Base-by-base conservation (phyloP, 352 stramenopile genomes). In the Phytophthora palmivora region DNA sequence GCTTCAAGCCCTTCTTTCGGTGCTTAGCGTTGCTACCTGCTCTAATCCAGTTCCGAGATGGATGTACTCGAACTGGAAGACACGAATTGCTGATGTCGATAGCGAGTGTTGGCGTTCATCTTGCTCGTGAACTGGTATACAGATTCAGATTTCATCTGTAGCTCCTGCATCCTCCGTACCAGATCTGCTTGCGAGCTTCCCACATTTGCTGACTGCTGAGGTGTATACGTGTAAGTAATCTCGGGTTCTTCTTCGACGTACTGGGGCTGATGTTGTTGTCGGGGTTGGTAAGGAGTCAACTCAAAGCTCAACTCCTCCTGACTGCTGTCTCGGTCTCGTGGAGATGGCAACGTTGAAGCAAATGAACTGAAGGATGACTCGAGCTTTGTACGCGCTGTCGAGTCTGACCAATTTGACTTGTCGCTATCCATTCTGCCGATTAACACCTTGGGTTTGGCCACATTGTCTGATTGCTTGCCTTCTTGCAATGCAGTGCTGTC, bases 41-140 rank as follows among this genome's bases (percentile, higher is more conserved):
- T 26, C 50, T 67, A 74, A 51, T 74, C 67, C 14, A 75, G 45
- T 41, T 75, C 67, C 14, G 50, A 64, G 45, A 71, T 75, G 45
- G 28, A 56, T 4, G 54, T 57, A 10, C 44, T 63, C 10, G 48
- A 59, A 24, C 33, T 43, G 28, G 24, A 42, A 38, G 22, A 50
- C 32, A 38, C 37, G 22, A 62, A 41, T 12, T 59, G 44, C 34
- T 70, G 44, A 38, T 71, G 52, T 18, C 63, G 44, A n/a, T 56
- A 41, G 11, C 38, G 30, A 30, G 58, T 70, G 19, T 58, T 63
- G 32, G 58, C 63, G 41, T 68, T 70, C 63, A 74, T 81, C 44
- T 80, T 72, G 43, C 78, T 82, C 16, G 79, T 82, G 38, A 85
- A 66, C 54, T 84, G 72, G 48, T 87, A 88, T n/a, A 79, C 78